These are phyloP conservation scores for Coemansia sp. DNA, from an alignment of 192 early-diverging fungal genomes.

Conservation along the genomic window DNA sequence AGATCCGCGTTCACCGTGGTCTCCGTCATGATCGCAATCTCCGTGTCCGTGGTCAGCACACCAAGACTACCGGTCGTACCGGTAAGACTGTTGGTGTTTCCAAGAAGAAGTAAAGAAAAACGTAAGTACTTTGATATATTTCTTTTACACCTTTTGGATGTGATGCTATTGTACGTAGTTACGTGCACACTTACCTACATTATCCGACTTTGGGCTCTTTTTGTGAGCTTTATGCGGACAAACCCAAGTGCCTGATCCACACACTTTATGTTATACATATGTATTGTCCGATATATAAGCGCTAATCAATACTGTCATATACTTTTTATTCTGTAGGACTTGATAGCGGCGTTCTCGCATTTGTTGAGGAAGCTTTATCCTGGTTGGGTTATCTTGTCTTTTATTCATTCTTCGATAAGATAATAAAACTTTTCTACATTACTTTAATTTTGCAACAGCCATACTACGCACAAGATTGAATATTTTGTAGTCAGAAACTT, in stretches of 20 bases:
- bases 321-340: background rate
- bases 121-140: constrained; percentile 29
- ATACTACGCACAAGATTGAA: background rate
- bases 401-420: background rate
- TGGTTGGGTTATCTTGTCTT: background rate
- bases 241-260: constrained; percentile 13
- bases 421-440: background rate
- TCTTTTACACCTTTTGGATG: background rate
- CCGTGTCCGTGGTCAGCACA: constrained; percentile 99
- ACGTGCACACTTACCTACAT: constrained; percentile 11
- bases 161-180: constrained; percentile 9
- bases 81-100: constrained; percentile 96
- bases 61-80: constrained; percentile 98
- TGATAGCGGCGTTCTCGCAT: background rate
- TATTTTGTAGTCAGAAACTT: background rate
- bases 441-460: background rate
- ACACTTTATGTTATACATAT: background rate
- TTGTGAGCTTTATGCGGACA: constrained; percentile 16
- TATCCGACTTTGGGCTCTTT: constrained; percentile 9
- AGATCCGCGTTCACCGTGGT: constrained; percentile 99
- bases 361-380: background rate
- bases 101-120: constrained; percentile 88
- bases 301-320: background rate
- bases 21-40: constrained; percentile 98
- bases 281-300: background rate